Conservation (phyloP, 2,329 filamentous ascomycete genomes). For the Arthrocladium fulminans region DNA sequence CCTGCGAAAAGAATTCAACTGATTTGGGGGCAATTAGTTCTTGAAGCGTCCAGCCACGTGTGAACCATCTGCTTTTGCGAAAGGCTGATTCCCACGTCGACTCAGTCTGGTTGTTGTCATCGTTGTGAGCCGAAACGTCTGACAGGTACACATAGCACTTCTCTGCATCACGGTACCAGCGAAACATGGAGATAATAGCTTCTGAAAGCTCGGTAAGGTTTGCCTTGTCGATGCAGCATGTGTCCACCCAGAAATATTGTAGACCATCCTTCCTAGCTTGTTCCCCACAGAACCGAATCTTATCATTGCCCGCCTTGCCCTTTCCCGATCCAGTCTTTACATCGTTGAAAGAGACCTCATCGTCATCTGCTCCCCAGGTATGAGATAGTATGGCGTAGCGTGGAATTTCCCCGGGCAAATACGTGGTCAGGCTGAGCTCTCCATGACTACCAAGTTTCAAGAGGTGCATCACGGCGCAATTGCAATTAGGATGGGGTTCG, state of each 20-base stretch:
- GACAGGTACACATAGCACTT: constrained; percentile 15
- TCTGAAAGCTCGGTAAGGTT: constrained; percentile 17
- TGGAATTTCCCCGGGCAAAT: constrained; percentile 6
- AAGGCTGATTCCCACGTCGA: background rate
- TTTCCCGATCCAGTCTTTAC: constrained; percentile 4
- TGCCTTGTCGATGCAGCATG: constrained; percentile 23
- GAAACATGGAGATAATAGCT: constrained; percentile 21
- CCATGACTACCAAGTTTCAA: constrained; percentile 6
- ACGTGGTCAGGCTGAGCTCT: background rate
- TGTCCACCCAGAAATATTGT: constrained; percentile 24
- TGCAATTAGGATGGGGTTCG: background rate
- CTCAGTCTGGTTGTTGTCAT: constrained; percentile 1
- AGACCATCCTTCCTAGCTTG: constrained; percentile 9
- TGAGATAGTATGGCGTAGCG: constrained; percentile 23
- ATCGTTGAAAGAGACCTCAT: constrained; percentile 22
- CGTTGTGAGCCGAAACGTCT: constrained; percentile 9
- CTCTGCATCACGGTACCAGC: constrained; percentile 20
- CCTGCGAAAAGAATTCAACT: constrained; percentile 23
- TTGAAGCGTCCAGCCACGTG: background rate
- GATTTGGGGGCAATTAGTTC: constrained; percentile 22
- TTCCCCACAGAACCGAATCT: constrained; percentile 11
- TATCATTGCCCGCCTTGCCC: constrained; percentile 9
- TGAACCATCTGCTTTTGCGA: constrained; percentile 14
- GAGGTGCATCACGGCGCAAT: constrained; percentile 8
- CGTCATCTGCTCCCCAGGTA: constrained; percentile 20